Evolutionary conservation across 208 protist genomes (phyloP).

Genomic region (Angomonas deanei): DNA sequence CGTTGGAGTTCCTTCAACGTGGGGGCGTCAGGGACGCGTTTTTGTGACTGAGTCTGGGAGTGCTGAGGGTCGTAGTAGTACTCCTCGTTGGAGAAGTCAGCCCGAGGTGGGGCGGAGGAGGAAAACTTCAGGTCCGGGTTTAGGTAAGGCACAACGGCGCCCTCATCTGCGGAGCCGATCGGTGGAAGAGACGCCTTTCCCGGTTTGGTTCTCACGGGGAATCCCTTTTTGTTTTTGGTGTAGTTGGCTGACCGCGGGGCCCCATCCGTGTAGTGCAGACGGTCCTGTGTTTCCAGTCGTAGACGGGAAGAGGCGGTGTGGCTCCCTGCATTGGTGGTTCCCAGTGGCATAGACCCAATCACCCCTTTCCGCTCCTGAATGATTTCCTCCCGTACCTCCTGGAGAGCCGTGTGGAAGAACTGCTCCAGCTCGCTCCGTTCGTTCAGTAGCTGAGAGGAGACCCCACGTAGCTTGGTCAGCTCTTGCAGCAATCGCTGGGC

Average conservation of each 20-base stretch:
- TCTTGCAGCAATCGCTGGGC: slow-evolving; percentile 42
- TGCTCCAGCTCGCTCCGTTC: slow-evolving; percentile 76
- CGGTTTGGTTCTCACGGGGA: slow-evolving; percentile 13
- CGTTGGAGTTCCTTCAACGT: slow-evolving; percentile 47
- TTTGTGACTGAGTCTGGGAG: neutral
- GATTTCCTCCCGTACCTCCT: slow-evolving; percentile 58
- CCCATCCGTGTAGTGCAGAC: slow-evolving; percentile 38
- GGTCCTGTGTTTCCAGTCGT: slow-evolving; percentile 37
- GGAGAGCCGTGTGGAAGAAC: slow-evolving; percentile 83
- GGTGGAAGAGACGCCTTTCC: slow-evolving; percentile 4
- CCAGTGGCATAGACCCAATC: neutral
- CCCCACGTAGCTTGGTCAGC: slow-evolving; percentile 49
- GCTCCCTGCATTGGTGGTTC: neutral
- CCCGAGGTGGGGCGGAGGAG: neutral
- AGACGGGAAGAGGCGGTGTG: slow-evolving; percentile 31
- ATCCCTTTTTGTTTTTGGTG: slow-evolving; percentile 17
- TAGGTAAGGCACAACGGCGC: slow-evolving; percentile 3
- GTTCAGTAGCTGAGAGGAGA: slow-evolving; percentile 46
- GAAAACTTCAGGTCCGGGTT: slow-evolving; percentile 3
- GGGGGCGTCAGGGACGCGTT: slow-evolving; percentile 30
- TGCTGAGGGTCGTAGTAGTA: neutral
- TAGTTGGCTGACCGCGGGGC: neutral
- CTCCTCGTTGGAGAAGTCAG: neutral
- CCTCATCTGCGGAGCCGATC: neutral
- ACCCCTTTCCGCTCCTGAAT: slow-evolving; percentile 44